Percentiles rank a stretch among this genome's conserved stretches.
These are phyloP conservation scores for Alternaria novae-zelandiae DNA, from an alignment of 2,329 filamentous ascomycete species.

Conservation along the genomic window DNA sequence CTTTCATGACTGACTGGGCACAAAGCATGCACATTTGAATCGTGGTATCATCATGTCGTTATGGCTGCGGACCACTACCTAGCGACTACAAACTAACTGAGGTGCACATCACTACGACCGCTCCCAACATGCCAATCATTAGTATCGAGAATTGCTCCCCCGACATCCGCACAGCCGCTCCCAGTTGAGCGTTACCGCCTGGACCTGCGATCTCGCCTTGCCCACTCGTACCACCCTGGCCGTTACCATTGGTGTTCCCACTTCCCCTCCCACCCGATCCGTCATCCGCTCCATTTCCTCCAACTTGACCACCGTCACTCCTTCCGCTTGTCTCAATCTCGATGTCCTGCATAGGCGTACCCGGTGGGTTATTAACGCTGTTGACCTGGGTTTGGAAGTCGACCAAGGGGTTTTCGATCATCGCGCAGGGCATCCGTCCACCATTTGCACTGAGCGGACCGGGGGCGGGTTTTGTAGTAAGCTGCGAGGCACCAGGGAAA, in stretches of 20 bases:
- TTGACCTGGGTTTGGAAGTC: conserved; percentile 27
- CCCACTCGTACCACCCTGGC: conserved; percentile 4
- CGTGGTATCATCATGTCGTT: not conserved
- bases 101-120: conserved; percentile 14
- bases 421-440: conserved; percentile 39
- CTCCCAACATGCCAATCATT: conserved; percentile 20
- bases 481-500: conserved; percentile 40
- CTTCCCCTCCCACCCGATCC: conserved; percentile 3
- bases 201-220: conserved; percentile 16
- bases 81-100: conserved; percentile 10
- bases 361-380: conserved; percentile 44
- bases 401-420: conserved; percentile 38
- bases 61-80: not conserved
- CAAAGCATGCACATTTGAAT: not conserved
- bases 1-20: not conserved
- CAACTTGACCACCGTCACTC: conserved; percentile 37
- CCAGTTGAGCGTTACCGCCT: conserved; percentile 4
- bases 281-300: conserved; percentile 25
- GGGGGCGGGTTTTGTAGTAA: conserved; percentile 41
- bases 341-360: conserved; percentile 40
- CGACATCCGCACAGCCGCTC: conserved; percentile 17
- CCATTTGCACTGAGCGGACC: conserved; percentile 44
- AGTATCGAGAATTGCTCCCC: conserved; percentile 12
- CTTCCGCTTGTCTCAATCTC: conserved; percentile 30
- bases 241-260: not conserved